A percentile compares a stretch with the other conserved stretches of the same genome.
phyloP scores from a whole-genome alignment of 1,139 yeast genomes.

The Geotrichum aggregatum region DNA sequence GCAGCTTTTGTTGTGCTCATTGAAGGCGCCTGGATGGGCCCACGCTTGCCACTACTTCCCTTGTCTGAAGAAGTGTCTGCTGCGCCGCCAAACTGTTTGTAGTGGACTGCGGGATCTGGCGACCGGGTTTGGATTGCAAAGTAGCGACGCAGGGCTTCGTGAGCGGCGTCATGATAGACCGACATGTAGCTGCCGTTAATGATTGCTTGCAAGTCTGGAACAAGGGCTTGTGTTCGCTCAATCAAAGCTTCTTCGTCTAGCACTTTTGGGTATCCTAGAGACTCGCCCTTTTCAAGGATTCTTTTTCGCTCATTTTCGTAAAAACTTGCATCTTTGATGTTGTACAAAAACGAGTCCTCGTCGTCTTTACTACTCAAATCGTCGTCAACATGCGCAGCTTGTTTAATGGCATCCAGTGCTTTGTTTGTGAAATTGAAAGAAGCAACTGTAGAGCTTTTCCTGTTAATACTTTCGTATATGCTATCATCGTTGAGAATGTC shows the following conservation, averaged over 20 bases:
- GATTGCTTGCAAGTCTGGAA: not conserved
- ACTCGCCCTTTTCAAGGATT: not conserved
- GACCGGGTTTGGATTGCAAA: not conserved
- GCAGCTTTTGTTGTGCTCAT: conserved; percentile 11
- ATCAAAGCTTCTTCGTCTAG: conserved; percentile 1
- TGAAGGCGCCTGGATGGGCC: not conserved
- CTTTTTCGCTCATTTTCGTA: conserved; percentile 4
- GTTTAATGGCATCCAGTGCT: not conserved
- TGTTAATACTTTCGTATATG: no score
- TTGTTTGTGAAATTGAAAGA: not conserved
- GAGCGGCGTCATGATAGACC: conserved; percentile 2
- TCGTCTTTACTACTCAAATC: not conserved
- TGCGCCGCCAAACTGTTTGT: conserved; percentile 3
- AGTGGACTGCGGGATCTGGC: conserved; percentile 8
- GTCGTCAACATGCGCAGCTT: not conserved
- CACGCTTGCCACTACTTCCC: no score
- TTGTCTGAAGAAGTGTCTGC: not conserved
- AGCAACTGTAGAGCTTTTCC: no score
- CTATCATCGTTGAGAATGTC: no score
- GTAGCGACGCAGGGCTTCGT: not conserved
- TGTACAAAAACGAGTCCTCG: not conserved
- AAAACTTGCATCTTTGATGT: conserved; percentile 1
- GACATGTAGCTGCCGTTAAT: not conserved
- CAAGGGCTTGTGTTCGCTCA: not conserved
- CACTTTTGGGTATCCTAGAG: not conserved